Evolutionary conservation across 2,329 filamentous ascomycete genomes (phyloP).

Genomic region (Colletotrichum navitas): DNA sequence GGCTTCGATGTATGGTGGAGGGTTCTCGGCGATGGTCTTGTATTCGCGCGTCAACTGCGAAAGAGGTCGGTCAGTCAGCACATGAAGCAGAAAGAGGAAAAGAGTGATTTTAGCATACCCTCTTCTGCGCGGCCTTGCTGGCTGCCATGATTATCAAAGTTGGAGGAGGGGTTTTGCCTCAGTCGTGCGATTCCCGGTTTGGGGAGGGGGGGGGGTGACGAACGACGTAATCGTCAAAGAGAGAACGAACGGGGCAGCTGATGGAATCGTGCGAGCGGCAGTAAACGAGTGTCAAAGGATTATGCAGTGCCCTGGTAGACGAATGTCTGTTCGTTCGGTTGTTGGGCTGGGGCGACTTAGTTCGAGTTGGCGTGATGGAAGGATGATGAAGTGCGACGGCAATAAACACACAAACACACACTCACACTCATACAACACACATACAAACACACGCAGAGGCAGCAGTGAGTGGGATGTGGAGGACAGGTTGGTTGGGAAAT

Average conservation of each 20-base stretch:
- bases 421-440: too few species aligned
- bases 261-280: slow-evolving; percentile 42
- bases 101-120: slow-evolving; percentile 61
- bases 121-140: slow-evolving; percentile 79
- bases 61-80: slow-evolving; percentile 43
- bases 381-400: slow-evolving; percentile 7
- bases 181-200: not conserved
- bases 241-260: slow-evolving; percentile 24
- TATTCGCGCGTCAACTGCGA: slow-evolving; percentile 71
- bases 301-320: not conserved
- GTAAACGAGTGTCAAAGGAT: slow-evolving; percentile 25
- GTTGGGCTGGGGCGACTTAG: slow-evolving; percentile 4
- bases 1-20: slow-evolving; percentile 88
- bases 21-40: slow-evolving; percentile 76
- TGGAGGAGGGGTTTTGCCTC: not conserved
- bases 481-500: slow-evolving; percentile 32
- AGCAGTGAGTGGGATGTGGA: not conserved
- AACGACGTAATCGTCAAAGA: slow-evolving; percentile 41
- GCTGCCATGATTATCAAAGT: slow-evolving; percentile 65
- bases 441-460: not conserved
- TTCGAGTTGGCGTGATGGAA: slow-evolving; percentile 9
- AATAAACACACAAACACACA: not conserved
- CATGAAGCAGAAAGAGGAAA: not conserved
- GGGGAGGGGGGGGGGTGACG: not conserved
- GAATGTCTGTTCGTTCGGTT: not conserved